phyloP scores from a whole-genome alignment of 2,329 filamentous ascomycete species.

The Aspergillus ochraceoroseus region DNA sequence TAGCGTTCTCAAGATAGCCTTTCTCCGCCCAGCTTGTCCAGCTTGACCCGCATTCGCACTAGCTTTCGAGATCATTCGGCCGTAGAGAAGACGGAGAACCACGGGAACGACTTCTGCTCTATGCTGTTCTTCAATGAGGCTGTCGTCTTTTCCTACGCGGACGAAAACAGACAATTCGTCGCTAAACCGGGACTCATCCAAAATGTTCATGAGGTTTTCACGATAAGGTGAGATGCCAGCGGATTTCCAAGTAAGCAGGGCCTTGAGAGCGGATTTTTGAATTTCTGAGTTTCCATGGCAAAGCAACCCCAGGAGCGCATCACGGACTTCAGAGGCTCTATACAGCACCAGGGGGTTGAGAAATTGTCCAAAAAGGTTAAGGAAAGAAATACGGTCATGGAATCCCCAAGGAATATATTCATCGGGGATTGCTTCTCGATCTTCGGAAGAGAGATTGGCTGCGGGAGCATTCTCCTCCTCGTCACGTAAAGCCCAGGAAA shows the following conservation, averaged over 20 bases:
- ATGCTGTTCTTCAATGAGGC: slow-evolving; percentile 68
- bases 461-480: slow-evolving; percentile 38
- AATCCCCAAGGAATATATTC: slow-evolving; percentile 41
- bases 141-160: slow-evolving; percentile 60
- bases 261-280: slow-evolving; percentile 78
- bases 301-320: slow-evolving; percentile 67
- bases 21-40: slow-evolving; percentile 73
- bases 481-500: slow-evolving; percentile 67
- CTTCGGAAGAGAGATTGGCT: slow-evolving; percentile 15
- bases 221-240: slow-evolving; percentile 70
- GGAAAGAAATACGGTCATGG: slow-evolving; percentile 73
- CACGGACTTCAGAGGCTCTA: slow-evolving; percentile 68
- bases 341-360: slow-evolving; percentile 80
- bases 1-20: slow-evolving; percentile 68
- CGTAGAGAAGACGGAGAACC: slow-evolving; percentile 80
- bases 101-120: slow-evolving; percentile 73
- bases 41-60: slow-evolving; percentile 71
- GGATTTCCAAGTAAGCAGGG: slow-evolving; percentile 84
- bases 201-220: slow-evolving; percentile 76
- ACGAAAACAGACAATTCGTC: slow-evolving; percentile 91
- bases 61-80: slow-evolving; percentile 77
- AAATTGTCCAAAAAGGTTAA: slow-evolving; percentile 78
- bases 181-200: slow-evolving; percentile 87
- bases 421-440: slow-evolving; percentile 12
- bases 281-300: slow-evolving; percentile 86